These are phyloP conservation scores for Rhododendron griersonianum DNA, from an alignment of 148 eudicot species.

Conservation along the genomic window DNA sequence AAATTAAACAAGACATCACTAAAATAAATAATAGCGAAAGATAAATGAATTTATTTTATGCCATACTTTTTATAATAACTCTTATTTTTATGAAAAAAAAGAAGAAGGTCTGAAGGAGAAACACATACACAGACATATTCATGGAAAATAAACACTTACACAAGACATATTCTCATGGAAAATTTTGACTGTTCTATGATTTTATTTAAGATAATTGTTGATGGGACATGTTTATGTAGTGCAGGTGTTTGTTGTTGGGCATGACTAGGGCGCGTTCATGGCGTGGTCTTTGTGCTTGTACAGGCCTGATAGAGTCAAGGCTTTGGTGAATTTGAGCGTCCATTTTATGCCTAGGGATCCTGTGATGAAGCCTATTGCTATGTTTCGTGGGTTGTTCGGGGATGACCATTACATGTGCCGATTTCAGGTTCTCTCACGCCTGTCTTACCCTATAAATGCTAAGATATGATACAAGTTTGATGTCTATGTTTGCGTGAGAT, in stretches of 20 bases:
- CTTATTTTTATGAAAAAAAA: too few relatives aligned
- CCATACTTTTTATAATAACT: too few relatives aligned
- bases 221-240: neutral
- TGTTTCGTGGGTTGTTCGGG: constrained; percentile 7
- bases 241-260: constrained; percentile 8
- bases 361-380: neutral
- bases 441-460: neutral
- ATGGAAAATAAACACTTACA: neutral
- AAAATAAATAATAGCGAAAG: neutral
- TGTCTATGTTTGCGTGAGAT: neutral
- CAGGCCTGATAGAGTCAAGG: constrained; percentile 16
- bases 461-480: neutral
- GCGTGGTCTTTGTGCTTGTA: constrained; percentile 16
- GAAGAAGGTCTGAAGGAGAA: neutral
- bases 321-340: constrained; percentile 12
- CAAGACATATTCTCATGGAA: neutral
- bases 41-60: neutral
- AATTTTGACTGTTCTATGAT: neutral
- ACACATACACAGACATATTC: too few relatives aligned
- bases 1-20: too few relatives aligned
- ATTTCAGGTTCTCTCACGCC: constrained; percentile 5
- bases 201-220: neutral
- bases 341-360: constrained; percentile 7
- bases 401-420: constrained; percentile 16
- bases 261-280: constrained; percentile 7